These are phyloP conservation scores for Phytophthora pini DNA, from an alignment of 352 stramenopile genomes.

Conservation along the genomic window DNA sequence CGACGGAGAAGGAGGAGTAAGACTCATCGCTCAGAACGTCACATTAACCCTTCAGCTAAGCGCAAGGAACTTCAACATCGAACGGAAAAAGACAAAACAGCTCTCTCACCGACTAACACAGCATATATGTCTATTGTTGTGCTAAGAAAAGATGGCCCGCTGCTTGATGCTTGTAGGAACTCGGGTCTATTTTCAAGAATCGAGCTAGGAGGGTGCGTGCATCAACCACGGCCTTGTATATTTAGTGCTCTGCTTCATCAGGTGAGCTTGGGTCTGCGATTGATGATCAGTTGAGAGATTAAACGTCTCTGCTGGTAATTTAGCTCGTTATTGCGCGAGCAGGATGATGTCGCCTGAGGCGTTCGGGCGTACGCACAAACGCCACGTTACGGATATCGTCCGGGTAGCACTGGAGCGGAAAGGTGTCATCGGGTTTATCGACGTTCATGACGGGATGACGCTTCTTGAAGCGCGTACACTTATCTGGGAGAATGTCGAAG, in stretches of 20 bases:
- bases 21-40: slow-evolving; percentile 23
- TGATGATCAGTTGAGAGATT: slow-evolving; percentile 12
- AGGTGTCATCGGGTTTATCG: slow-evolving; percentile 80
- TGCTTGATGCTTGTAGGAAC: slow-evolving; percentile 21
- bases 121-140: slow-evolving; percentile 24
- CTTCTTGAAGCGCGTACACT: slow-evolving; percentile 61
- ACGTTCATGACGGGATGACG: slow-evolving; percentile 71
- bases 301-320: slow-evolving; percentile 10
- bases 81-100: slow-evolving; percentile 31
- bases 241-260: slow-evolving; percentile 26
- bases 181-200: slow-evolving; percentile 27
- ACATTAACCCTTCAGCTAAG: slow-evolving; percentile 31
- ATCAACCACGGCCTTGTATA: slow-evolving; percentile 16
- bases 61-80: slow-evolving; percentile 37
- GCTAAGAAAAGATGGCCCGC: slow-evolving; percentile 28
- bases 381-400: slow-evolving; percentile 63
- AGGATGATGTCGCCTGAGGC: slow-evolving; percentile 66
- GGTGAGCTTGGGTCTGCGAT: slow-evolving; percentile 10
- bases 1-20: slow-evolving; percentile 44
- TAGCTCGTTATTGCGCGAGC: neutral
- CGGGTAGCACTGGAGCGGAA: slow-evolving; percentile 65
- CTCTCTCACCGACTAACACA: slow-evolving; percentile 28
- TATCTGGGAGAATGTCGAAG: slow-evolving; percentile 77
- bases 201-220: neutral
- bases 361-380: slow-evolving; percentile 52